Evolutionary conservation across 1,284 basidiomycete species (phyloP).

Genomic region (Puccinia hordei): DNA sequence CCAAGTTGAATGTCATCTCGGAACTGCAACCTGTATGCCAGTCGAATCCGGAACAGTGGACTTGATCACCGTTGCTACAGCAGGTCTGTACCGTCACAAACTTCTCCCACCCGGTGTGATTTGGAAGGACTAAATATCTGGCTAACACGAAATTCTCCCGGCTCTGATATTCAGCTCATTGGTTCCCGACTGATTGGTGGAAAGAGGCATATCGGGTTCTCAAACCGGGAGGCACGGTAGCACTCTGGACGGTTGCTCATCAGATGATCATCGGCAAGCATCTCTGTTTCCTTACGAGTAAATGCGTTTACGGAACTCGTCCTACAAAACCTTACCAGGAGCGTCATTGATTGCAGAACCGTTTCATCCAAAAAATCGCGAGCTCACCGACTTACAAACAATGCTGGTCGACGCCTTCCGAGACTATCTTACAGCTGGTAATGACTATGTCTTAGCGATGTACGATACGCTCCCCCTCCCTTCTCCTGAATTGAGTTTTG

Average conservation of each 20-base stretch:
- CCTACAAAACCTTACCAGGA: neutral
- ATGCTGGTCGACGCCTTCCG: neutral
- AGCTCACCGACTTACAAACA: neutral
- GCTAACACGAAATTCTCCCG: neutral
- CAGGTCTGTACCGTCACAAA: constrained; percentile 18
- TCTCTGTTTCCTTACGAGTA: neutral
- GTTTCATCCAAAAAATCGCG: constrained; percentile 2
- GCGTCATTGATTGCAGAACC: neutral
- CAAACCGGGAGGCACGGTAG: constrained; percentile 39
- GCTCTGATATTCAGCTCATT: constrained; percentile 19
- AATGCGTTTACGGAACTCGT: neutral
- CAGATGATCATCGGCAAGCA: constrained; percentile 19
- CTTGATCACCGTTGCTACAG: constrained; percentile 25
- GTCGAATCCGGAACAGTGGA: constrained; percentile 30
- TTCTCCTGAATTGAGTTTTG: neutral
- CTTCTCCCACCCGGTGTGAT: neutral
- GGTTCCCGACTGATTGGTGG: constrained; percentile 40
- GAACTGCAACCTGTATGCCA: constrained; percentile 17
- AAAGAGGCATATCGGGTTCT: constrained; percentile 29
- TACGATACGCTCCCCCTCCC: constrained; percentile 40
- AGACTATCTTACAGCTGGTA: neutral
- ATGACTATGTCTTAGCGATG: constrained; percentile 3
- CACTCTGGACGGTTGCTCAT: constrained; percentile 13
- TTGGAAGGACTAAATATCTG: neutral
- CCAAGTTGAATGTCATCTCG: constrained; percentile 29